Conservation (phyloP, 2,329 filamentous ascomycete species). For the Trichoderma sp. region DNA sequence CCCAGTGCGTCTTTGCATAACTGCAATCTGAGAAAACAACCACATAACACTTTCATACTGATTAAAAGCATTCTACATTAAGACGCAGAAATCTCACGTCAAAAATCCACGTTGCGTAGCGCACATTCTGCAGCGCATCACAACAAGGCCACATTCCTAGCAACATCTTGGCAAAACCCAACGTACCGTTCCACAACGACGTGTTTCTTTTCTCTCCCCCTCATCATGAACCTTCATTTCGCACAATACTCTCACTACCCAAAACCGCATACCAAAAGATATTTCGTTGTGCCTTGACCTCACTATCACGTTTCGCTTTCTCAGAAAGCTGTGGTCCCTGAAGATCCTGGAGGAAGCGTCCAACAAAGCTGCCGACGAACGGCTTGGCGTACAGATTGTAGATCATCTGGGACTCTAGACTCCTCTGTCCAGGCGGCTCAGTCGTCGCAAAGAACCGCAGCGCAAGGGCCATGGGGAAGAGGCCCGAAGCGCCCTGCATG, state of each 20-base stretch:
- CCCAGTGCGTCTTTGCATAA: background rate
- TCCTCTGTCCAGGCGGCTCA: slow-evolving; percentile 20
- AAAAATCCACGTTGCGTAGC: background rate
- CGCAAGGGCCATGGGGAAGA: slow-evolving; percentile 23
- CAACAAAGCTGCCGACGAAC: slow-evolving; percentile 21
- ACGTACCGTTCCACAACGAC: background rate
- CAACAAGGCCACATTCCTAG: background rate
- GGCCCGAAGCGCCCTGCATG: slow-evolving; percentile 16
- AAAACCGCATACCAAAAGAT: slow-evolving; percentile 19
- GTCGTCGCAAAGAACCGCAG: slow-evolving; percentile 23
- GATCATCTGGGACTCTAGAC: slow-evolving; percentile 21
- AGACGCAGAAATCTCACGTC: background rate
- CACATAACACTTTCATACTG: background rate
- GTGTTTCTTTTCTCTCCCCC: background rate
- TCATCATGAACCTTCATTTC: background rate
- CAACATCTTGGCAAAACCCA: background rate
- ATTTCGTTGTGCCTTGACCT: slow-evolving; percentile 3
- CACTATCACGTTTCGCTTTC: slow-evolving; percentile 9
- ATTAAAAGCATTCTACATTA: background rate
- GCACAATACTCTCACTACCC: slow-evolving; percentile 6
- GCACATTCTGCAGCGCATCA: background rate
- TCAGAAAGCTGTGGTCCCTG: background rate
- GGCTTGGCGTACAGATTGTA: slow-evolving; percentile 22
- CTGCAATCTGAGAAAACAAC: background rate
- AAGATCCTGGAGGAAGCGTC: slow-evolving; percentile 20